Percentiles rank a stretch among this genome's conserved stretches.
Conservation (phyloP, 2,329 filamentous ascomycete species). For the Parascedosporium putredinis region DNA sequence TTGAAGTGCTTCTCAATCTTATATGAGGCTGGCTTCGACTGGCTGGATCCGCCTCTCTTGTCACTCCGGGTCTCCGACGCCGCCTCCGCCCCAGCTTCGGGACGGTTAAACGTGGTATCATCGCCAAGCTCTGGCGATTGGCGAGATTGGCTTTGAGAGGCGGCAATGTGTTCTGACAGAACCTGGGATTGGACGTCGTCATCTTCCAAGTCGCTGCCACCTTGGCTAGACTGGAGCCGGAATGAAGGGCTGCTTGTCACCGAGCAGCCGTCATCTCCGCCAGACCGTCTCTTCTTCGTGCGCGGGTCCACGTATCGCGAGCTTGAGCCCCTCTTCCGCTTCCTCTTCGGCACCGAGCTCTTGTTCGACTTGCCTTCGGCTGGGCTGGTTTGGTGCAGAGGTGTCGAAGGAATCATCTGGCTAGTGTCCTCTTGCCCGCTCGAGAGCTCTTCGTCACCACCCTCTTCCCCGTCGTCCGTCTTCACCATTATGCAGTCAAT, state of each 20-base stretch:
- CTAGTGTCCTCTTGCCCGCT: background rate
- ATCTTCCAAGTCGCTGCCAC: conserved; percentile 2
- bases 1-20: conserved; percentile 23
- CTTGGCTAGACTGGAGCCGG: background rate
- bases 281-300: conserved; percentile 16
- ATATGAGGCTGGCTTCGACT: conserved; percentile 7
- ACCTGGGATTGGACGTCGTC: conserved; percentile 29
- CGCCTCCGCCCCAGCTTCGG: background rate
- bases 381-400: background rate
- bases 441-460: conserved; percentile 12
- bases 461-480: conserved; percentile 14
- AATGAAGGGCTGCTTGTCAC: conserved; percentile 5
- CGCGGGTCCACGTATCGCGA: conserved; percentile 13
- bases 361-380: background rate
- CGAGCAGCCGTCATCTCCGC: background rate
- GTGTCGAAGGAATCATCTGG: conserved; percentile 3
- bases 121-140: conserved; percentile 5
- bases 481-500: conserved; percentile 24
- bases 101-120: background rate
- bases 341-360: background rate
- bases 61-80: background rate
- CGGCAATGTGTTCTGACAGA: conserved; percentile 28
- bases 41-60: conserved; percentile 8
- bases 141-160: conserved; percentile 15
- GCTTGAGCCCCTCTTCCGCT: conserved; percentile 6